These are phyloP conservation scores for Cicer yamashitae DNA, from an alignment of 306 rosid genomes.

Conservation along the genomic window DNA sequence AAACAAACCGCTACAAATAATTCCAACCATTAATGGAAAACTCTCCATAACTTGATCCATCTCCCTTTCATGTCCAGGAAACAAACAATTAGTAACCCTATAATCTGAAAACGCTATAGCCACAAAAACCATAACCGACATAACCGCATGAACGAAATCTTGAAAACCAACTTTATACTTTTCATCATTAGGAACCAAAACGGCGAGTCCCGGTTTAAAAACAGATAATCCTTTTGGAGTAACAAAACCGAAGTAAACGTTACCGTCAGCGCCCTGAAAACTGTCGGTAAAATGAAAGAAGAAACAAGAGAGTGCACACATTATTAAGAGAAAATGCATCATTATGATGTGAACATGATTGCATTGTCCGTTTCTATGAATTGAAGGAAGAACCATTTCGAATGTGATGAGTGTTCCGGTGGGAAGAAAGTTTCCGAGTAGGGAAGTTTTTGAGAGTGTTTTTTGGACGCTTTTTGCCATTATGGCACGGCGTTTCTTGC, in stretches of 20 bases:
- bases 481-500: slow-evolving; percentile 58
- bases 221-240: slow-evolving; percentile 63
- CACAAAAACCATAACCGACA: slow-evolving; percentile 77
- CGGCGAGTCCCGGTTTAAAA: slow-evolving; percentile 58
- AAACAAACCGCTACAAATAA: slow-evolving; percentile 67
- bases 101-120: slow-evolving; percentile 78
- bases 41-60: slow-evolving; percentile 80
- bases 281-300: slow-evolving; percentile 80
- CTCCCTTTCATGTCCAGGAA: slow-evolving; percentile 66
- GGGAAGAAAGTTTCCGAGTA: slow-evolving; percentile 81
- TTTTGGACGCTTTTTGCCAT: slow-evolving; percentile 81
- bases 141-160: slow-evolving; percentile 70
- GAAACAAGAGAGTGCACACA: slow-evolving; percentile 76
- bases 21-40: slow-evolving; percentile 73
- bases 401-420: slow-evolving; percentile 77
- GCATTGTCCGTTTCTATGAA: slow-evolving; percentile 64
- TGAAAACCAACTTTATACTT: slow-evolving; percentile 46
- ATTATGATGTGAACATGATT: slow-evolving; percentile 51
- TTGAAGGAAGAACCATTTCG: slow-evolving; percentile 79
- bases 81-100: slow-evolving; percentile 69
- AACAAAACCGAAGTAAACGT: slow-evolving; percentile 71
- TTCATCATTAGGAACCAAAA: slow-evolving; percentile 58
- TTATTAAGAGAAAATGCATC: slow-evolving; percentile 51
- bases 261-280: slow-evolving; percentile 63
- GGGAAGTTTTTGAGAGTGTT: slow-evolving; percentile 66